Conservation (phyloP, 495 filamentous ascomycete genomes). For the Cercophora scortea region DNA sequence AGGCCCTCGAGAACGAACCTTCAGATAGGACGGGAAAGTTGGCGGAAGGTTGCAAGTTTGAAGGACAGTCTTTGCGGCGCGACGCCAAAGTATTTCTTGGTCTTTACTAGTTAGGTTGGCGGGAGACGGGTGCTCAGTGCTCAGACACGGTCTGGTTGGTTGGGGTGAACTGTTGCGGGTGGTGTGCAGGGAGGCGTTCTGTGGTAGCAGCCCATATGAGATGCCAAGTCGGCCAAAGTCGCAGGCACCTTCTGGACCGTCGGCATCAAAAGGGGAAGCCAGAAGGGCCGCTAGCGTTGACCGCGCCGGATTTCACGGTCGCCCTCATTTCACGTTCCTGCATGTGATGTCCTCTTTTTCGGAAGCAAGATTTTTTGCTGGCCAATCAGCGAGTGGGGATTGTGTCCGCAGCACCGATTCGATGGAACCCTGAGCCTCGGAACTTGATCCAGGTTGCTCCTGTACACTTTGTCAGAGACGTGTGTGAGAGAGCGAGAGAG, state of each 20-base stretch:
- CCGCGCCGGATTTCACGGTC: constrained; percentile 1
- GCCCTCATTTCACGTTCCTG: constrained; percentile 24
- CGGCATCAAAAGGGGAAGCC: constrained; percentile 15
- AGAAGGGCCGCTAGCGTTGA: constrained; percentile 6
- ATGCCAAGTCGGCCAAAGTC: no score
- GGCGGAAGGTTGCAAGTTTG: not conserved
- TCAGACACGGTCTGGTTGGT: no score
- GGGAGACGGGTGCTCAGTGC: no score
- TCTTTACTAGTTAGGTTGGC: no score
- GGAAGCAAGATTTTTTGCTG: constrained; percentile 12
- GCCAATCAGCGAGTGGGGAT: not conserved
- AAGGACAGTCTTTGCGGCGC: not conserved
- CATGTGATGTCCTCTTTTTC: constrained; percentile 19
- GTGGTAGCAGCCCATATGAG: no score
- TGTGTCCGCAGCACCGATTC: not conserved
- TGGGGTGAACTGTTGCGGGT: no score
- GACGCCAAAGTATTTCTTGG: constrained; percentile 2
- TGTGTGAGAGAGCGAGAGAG: no score
- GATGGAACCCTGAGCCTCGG: not conserved
- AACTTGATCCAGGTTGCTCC: not conserved
- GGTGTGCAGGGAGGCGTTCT: no score
- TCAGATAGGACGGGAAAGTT: not conserved
- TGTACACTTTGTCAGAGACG: no score
- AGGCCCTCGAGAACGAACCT: not conserved
- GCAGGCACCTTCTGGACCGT: not conserved